Base-by-base conservation (phyloP, 2,329 filamentous ascomycete genomes). In the Beauveria sp. region DNA sequence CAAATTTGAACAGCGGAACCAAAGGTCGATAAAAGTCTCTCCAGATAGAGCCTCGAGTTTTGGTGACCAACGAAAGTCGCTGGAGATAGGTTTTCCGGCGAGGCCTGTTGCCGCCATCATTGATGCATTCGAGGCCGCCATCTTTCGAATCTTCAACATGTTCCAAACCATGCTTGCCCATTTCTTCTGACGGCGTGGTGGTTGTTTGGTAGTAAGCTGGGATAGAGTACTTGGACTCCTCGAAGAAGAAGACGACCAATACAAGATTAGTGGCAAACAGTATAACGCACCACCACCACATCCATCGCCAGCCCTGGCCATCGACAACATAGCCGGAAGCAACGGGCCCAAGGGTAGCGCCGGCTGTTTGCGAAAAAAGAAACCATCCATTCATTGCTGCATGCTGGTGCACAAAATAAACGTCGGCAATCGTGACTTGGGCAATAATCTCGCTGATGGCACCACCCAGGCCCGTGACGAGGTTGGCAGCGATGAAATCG, bases 391-490 rank as follows among this genome's bases (percentile, higher is more conserved):
- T 66, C 65, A 71, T 72, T 28, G 67, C 65, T 14, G 66, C 66
- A 10, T 67, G 62, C 30, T 72, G 66, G 43, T 72, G 70, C 0
- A 71, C 65, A 49, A 71, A 71, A 63, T 72, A 72, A 1, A 74
- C 47, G 63, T 74, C 72, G 7, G 68, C 66, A 28, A 71, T 70
- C 0, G 74, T 77, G 43, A 77, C 72, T 49, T 75, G 73, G 5
- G 69, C 72, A 42, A 74, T 70, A 0, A 71, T 69, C 63, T 77
- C 74, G 52, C 73, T 75, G 7, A 75, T 72, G 12, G 74, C 71
- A 14, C 73, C 75, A 2, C 71, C 72, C 8, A 76, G 60, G 0
- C 74, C 75, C 12, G 70, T 67, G 0, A 72, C 38, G 1, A 70
- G 7, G 16, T 63, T 64, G 53, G 50, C 40, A 1, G 46, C 58